Conservation (phyloP, 2,329 filamentous ascomycete species). For the Magnaporthiopsis incrustans region DNA sequence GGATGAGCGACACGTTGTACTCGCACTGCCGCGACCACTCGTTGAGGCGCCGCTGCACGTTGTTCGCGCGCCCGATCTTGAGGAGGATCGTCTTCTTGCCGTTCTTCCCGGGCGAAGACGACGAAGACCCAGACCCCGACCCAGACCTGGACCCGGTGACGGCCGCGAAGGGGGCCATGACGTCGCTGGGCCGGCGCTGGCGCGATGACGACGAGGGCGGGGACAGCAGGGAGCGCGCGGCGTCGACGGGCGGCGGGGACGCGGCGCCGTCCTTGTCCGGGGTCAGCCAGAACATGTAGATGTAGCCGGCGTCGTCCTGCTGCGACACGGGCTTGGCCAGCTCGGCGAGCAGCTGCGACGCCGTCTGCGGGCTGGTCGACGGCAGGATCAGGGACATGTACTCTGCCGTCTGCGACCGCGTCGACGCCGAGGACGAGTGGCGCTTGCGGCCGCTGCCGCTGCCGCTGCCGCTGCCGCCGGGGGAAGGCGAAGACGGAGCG, state of each 20-base stretch:
- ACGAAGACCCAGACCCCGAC: background rate
- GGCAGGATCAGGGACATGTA: conserved; percentile 64
- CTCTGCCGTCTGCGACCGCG: conserved; percentile 28
- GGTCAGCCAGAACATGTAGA: conserved; percentile 98
- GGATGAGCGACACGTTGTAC: conserved; percentile 76
- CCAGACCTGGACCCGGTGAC: conserved; percentile 12
- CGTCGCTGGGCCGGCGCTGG: conserved; percentile 44
- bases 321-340: conserved; percentile 67
- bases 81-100: conserved; percentile 54
- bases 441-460: conserved; percentile 3
- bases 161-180: conserved; percentile 42
- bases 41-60: conserved; percentile 84
- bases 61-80: conserved; percentile 62
- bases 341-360: conserved; percentile 66
- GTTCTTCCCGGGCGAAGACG: conserved; percentile 14
- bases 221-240: conserved; percentile 50
- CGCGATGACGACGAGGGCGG: conserved; percentile 34
- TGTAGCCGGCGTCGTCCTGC: conserved; percentile 77
- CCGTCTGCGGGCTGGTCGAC: conserved; percentile 56
- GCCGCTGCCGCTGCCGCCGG: conserved; percentile 10
- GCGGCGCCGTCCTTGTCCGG: conserved; percentile 48
- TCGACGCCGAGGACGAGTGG: conserved; percentile 19
- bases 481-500: conserved; percentile 14
- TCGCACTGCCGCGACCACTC: conserved; percentile 93
- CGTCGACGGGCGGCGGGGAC: conserved; percentile 40